Percentiles rank a stretch among this genome's conserved stretches.
These are phyloP conservation scores for Fomitopsis pinicola DNA, from an alignment of 1,284 basidiomycete genomes.

Conservation along the genomic window DNA sequence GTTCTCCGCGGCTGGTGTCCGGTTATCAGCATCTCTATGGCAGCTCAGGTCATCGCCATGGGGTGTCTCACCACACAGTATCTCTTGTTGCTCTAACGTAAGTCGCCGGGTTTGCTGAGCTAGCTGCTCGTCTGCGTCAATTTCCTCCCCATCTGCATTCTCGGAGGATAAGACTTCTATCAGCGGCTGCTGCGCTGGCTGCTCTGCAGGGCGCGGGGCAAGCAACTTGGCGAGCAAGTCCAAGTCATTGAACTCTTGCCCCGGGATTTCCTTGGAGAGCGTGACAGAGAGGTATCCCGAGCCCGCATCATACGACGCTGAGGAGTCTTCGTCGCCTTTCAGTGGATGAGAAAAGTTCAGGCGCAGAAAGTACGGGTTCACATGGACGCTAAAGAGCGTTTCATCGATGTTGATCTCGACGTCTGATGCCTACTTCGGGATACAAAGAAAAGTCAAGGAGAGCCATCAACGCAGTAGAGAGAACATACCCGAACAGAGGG, in stretches of 20 bases:
- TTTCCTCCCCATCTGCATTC: slow-evolving; percentile 23
- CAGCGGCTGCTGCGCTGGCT: slow-evolving; percentile 33
- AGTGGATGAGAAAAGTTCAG: slow-evolving; percentile 62
- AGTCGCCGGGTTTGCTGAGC: slow-evolving; percentile 34
- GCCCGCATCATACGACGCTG: slow-evolving; percentile 67
- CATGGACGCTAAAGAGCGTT: slow-evolving; percentile 65
- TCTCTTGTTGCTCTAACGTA: slow-evolving; percentile 52
- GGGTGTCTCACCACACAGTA: slow-evolving; percentile 48
- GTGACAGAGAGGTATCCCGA: slow-evolving; percentile 68
- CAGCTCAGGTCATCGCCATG: no score
- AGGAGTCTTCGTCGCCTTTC: slow-evolving; percentile 67
- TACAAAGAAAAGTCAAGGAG: slow-evolving; percentile 23
- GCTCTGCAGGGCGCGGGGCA: slow-evolving; percentile 50
- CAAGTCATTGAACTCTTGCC: slow-evolving; percentile 68
- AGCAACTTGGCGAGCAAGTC: slow-evolving; percentile 73
- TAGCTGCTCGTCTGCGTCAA: slow-evolving; percentile 34
- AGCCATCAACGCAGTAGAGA: slow-evolving; percentile 7
- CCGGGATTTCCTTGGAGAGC: slow-evolving; percentile 60
- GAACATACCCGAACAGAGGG: slow-evolving; percentile 70
- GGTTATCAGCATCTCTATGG: not conserved
- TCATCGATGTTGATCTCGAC: slow-evolving; percentile 74
- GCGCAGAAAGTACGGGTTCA: slow-evolving; percentile 79
- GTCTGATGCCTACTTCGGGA: slow-evolving; percentile 60
- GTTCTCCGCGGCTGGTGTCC: slow-evolving; percentile 56
- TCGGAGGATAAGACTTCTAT: slow-evolving; percentile 63